A percentile compares a stretch with the other conserved stretches of the same genome.
Conservation (phyloP, 768 basidiomycete species). For the Suillus hirtellus region DNA sequence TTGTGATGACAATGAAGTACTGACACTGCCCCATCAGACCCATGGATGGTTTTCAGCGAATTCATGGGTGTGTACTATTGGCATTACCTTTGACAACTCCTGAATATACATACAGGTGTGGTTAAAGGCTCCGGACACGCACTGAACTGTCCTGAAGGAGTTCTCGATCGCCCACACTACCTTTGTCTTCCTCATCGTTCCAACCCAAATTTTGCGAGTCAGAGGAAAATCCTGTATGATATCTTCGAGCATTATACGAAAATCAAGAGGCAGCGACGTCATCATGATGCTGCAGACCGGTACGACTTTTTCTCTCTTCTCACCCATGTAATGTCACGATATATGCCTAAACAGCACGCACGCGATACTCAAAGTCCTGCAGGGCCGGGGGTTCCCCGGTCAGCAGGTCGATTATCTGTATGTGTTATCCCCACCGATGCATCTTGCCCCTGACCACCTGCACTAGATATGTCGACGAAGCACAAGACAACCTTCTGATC, state of each 20-base stretch:
- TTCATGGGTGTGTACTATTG: constrained; percentile 49
- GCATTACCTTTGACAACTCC: background rate
- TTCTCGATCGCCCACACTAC: constrained; percentile 48
- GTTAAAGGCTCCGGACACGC: constrained; percentile 67
- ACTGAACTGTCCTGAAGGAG: constrained; percentile 33
- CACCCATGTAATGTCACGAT: constrained; percentile 1
- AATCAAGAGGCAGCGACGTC: constrained; percentile 41
- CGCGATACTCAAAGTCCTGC: constrained; percentile 41
- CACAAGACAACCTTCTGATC: constrained; percentile 69
- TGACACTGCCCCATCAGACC: constrained; percentile 41
- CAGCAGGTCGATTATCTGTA: constrained; percentile 57
- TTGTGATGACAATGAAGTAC: background rate
- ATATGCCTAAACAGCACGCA: constrained; percentile 45
- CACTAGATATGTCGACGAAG: constrained; percentile 70
- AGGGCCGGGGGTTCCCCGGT: constrained; percentile 23
- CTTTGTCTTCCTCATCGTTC: constrained; percentile 48
- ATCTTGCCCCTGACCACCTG: background rate
- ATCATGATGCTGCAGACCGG: constrained; percentile 65
- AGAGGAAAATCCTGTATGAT: constrained; percentile 48
- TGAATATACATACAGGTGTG: constrained; percentile 39
- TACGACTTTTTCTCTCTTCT: constrained; percentile 20
- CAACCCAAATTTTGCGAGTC: constrained; percentile 54
- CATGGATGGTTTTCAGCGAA: constrained; percentile 63
- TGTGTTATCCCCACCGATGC: constrained; percentile 17
- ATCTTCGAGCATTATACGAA: constrained; percentile 55